Conservation (phyloP, 805 yeast genomes). For the Ogataea naganishii region DNA sequence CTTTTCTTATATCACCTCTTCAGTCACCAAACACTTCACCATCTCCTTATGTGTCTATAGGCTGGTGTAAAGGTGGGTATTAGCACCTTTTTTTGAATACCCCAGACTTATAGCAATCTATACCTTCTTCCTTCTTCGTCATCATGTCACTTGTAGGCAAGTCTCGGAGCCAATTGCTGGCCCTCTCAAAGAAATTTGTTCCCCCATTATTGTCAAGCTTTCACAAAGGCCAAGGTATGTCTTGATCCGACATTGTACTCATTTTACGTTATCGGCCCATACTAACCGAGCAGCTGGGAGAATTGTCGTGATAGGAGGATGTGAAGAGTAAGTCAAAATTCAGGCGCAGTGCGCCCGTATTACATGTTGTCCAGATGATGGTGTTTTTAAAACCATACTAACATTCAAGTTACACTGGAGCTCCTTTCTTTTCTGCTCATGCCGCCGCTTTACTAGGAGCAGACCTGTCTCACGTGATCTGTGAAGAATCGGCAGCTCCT, state of each 20-base stretch:
- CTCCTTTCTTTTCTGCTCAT: slow-evolving; percentile 86
- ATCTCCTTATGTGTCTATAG: too few species aligned
- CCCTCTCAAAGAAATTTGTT: slow-evolving; percentile 44
- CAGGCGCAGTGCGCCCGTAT: too few species aligned
- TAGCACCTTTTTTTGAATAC: too few species aligned
- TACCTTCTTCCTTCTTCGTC: too few species aligned
- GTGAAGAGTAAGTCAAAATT: slow-evolving; percentile 71
- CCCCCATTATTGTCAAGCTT: slow-evolving; percentile 69
- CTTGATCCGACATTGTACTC: neutral
- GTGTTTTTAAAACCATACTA: slow-evolving; percentile 2
- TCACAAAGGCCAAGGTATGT: slow-evolving; percentile 74
- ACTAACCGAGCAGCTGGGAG: slow-evolving; percentile 47
- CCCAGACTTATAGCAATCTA: too few species aligned
- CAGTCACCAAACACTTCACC: too few species aligned
- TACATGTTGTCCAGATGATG: too few species aligned
- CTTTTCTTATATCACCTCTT: too few species aligned
- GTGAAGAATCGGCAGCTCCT: slow-evolving; percentile 69
- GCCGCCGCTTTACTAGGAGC: slow-evolving; percentile 81
- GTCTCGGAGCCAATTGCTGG: slow-evolving; percentile 43
- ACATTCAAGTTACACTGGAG: slow-evolving; percentile 64
- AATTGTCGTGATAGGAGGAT: slow-evolving; percentile 84
- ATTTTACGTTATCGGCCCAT: neutral
- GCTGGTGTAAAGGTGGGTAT: too few species aligned
- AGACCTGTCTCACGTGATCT: slow-evolving; percentile 84
- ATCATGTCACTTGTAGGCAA: too few species aligned